Percentiles rank a stretch among this genome's conserved stretches.
These are phyloP conservation scores for Saccharomycopsis schoenii DNA, from an alignment of 805 yeast genomes.

Conservation along the genomic window DNA sequence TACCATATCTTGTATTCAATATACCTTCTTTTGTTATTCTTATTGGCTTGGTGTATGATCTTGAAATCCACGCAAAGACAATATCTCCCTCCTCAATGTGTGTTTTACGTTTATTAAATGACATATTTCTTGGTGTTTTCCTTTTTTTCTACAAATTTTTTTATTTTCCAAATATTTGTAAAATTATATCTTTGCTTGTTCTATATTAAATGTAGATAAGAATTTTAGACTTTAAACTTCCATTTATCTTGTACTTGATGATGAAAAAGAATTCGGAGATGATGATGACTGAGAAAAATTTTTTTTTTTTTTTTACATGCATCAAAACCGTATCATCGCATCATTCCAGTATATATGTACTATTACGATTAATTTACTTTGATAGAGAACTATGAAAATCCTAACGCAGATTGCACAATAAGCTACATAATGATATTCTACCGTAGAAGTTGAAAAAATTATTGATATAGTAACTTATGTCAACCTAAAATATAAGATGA, in stretches of 20 bases:
- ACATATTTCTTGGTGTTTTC: conserved; percentile 24
- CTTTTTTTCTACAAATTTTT: background rate
- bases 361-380: background rate
- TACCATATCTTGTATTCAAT: conserved; percentile 82
- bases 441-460: background rate
- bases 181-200: background rate
- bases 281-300: background rate
- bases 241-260: background rate
- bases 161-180: background rate
- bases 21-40: conserved; percentile 46
- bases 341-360: too few relatives aligned
- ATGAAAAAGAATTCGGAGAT: background rate
- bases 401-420: background rate
- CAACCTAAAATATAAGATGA: conserved; percentile 3
- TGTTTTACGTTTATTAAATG: conserved; percentile 52
- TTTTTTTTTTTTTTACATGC: background rate
- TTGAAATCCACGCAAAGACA: conserved; percentile 75
- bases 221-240: background rate
- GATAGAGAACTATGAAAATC: background rate
- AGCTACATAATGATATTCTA: background rate
- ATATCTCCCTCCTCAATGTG: conserved; percentile 77
- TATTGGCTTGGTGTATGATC: conserved; percentile 72
- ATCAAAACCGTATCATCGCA: background rate
- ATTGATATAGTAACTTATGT: background rate
- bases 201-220: too few relatives aligned